Evolutionary conservation across 2,329 filamentous ascomycete species (phyloP), one percentile per base, ranked within the genome.

Genomic region (Scortechinia acanthostroma): DNA sequence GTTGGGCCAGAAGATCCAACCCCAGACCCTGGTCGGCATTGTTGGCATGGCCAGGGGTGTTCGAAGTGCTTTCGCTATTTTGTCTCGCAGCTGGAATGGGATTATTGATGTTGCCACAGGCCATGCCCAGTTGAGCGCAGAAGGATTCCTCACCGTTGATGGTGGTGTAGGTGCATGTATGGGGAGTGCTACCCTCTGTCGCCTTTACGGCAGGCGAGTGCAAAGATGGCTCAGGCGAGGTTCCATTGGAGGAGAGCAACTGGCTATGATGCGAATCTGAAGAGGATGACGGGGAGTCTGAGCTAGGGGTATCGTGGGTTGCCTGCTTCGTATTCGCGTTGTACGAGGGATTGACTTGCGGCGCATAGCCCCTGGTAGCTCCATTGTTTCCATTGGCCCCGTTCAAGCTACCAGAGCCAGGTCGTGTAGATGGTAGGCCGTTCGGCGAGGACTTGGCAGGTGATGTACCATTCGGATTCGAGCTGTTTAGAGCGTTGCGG

Each of bases 1-100:
- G 78, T 52, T 77, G 76, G 37, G 76, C 75, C 46, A 83, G 63
- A 64, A 74, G 78, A 52, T 81, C 76, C 53, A 76, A 62, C 42
- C 68, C 64, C 47, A 64, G 63, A n/a, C n/a, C n/a, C n/a, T n/a
- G n/a, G n/a, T n/a, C n/a, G 46, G 61, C 48, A 44, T 67, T 59
- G 46, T 61, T 65, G 42, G 56, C 48, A 14, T 55, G 48, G 20
- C 10, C 10, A 42, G 43, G 17, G 44, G 42, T 17, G 43, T 22
- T 23, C 45, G 43, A 15, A 10, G 10, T 17, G 17, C 17, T 40
- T 6, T 6, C 17, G 35, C 13, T 15, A 15, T 10, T 10, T 6
- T 40, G 6, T 40, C 17, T 52, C 22, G 58, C 58, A 47, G 62
- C 63, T 51, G 65, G 64, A 49, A 68, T 52, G 46, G 65, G 65